Evolutionary conservation across 148 eudicot species (phyloP), one percentile per base, ranked within the genome.

Genomic region (Silene conica): DNA sequence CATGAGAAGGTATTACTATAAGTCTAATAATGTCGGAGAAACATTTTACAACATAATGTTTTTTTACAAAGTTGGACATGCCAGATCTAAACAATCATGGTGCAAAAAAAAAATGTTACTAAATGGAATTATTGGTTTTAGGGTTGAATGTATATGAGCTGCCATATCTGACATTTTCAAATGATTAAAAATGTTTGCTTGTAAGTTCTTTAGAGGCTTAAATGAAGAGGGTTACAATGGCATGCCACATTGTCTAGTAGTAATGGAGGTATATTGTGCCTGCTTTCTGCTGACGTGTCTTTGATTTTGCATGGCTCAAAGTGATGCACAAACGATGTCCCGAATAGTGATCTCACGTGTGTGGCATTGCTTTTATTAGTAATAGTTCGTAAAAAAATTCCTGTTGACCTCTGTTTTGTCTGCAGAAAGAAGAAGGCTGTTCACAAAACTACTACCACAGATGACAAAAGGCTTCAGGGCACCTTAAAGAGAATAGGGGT

Each of bases 361-460:
- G 23, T 59, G 63, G 22, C 25, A 6, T 59, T 59, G 12, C 8
- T 23, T 48, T 3, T 61, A 26, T 60, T 21, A 60, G 14, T 18
- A 31, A 31, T 31, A 31, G 4, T 31, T 31, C 34, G 5, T 31
- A 23, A 22, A 3, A 9, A 23, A 7, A 60, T 48, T 60, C 34
- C 64, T 60, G 15, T 23, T 60, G 28, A 60, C 12, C 11, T 60
- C 64, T 22, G 13, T 60, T 21, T 21, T 21, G 64, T 60, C n/a
- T 43, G 63, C 86, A 92, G 97, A 82, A 92, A 92, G 91, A 92
- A 90, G 92, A 92, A 92, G 90, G 97, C 97, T 9, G 87, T 92
- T 54, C 97, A 92, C 86, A 92, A 90, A 81, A 90, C 96, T 67
- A 90, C 86, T 41, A 87, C 96, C 19, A 90, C 96, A 23, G 97